A percentile compares a stretch with the other conserved stretches of the same genome.
Conservation (phyloP, 202 grass and related monocot species). For the Saccharum hybrid region DNA sequence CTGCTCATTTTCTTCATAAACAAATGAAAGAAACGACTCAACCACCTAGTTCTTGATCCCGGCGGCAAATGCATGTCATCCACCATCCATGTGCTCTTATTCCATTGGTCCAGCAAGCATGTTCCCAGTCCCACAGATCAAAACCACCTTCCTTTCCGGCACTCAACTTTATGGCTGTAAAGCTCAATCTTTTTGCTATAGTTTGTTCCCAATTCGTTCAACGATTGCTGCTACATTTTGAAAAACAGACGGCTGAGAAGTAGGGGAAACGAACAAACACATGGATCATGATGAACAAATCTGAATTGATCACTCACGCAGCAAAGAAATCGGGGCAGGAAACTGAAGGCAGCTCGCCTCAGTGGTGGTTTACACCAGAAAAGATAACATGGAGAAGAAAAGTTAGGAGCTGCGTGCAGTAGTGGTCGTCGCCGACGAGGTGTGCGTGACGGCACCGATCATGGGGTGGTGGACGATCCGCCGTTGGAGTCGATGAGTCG, state of each 20-base stretch:
- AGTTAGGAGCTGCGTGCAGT: not conserved
- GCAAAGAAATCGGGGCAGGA: not conserved
- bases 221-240: constrained; percentile 19
- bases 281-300: not conserved
- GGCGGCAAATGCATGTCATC: not conserved
- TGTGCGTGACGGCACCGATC: constrained; percentile 13
- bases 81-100: constrained; percentile 17
- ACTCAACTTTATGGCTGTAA: constrained; percentile 2
- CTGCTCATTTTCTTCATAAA: not conserved
- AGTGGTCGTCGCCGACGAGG: not conserved
- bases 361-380: not conserved
- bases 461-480: not conserved
- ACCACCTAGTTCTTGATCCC: not conserved
- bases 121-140: not conserved
- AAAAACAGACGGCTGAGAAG: not conserved
- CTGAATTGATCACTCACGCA: constrained; percentile 36
- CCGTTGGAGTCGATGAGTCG: not conserved
- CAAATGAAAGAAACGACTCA: constrained; percentile 3
- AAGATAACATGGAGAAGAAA: not conserved
- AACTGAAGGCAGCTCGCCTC: not conserved
- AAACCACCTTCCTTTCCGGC: not conserved
- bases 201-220: not conserved
- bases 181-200: not conserved
- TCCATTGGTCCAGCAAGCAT: constrained; percentile 5
- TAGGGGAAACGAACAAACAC: not conserved